phyloP scores from a whole-genome alignment of 2,329 filamentous ascomycete genomes.

The Calonectria pteridis region DNA sequence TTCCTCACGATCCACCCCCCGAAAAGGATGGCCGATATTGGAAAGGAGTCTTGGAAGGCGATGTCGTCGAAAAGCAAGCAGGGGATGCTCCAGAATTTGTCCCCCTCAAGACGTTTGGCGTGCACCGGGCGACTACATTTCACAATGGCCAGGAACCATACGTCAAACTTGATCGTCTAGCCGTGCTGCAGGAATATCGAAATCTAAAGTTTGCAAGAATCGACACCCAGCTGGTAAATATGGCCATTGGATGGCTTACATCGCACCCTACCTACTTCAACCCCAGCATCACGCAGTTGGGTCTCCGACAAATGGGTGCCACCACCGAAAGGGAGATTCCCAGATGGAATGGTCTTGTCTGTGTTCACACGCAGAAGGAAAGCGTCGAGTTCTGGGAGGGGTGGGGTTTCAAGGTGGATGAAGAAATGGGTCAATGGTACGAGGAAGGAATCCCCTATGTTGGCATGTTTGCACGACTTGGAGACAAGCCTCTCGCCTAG shows the following conservation, averaged over 20 bases:
- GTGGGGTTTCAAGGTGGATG: slow-evolving; percentile 81
- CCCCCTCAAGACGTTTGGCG: slow-evolving; percentile 36
- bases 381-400: slow-evolving; percentile 75
- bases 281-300: slow-evolving; percentile 59
- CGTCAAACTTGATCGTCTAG: slow-evolving; percentile 84
- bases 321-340: slow-evolving; percentile 57
- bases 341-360: slow-evolving; percentile 80
- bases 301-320: slow-evolving; percentile 58
- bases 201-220: slow-evolving; percentile 61
- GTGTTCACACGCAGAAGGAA: slow-evolving; percentile 81
- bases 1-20: slow-evolving; percentile 78
- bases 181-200: slow-evolving; percentile 75
- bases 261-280: slow-evolving; percentile 70
- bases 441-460: slow-evolving; percentile 90
- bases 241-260: slow-evolving; percentile 76
- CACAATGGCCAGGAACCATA: slow-evolving; percentile 79
- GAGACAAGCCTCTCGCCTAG: slow-evolving; percentile 48
- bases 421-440: slow-evolving; percentile 79
- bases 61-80: slow-evolving; percentile 19
- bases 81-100: slow-evolving; percentile 10
- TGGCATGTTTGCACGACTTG: slow-evolving; percentile 78
- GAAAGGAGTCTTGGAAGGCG: slow-evolving; percentile 54
- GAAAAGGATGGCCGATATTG: slow-evolving; percentile 62
- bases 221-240: slow-evolving; percentile 74
- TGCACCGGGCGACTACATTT: slow-evolving; percentile 62